Evolutionary conservation across 768 basidiomycete genomes (phyloP), one percentile per base, ranked within the genome.

Genomic region (Mrakia blollopis): DNA sequence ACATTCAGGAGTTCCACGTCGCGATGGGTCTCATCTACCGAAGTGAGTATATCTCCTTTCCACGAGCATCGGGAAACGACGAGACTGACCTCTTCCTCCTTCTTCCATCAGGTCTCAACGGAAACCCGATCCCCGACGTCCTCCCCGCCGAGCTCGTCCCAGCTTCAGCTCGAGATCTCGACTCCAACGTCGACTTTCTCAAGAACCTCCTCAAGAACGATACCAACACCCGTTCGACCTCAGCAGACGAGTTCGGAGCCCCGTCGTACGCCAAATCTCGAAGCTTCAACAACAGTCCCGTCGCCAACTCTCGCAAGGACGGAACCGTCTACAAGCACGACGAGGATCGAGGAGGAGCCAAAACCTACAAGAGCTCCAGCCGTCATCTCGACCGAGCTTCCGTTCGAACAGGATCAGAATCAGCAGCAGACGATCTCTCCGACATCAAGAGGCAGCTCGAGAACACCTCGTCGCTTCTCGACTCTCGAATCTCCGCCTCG

Each of bases 1-100:
- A 97, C 80, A 86, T 96, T 37, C 91, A 92, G 21, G 97, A 98
- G 83, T 99, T 99, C 83, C 94, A 98, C 82, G 92, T 98, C 77
- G 97, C 97, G 0, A 99, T 99, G 96, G 94, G 92, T 72, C 86
- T 98, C 74, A 98, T 99, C 81, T 98, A 94, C 85, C 90, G 97
- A 82, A 88, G 96, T 98, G 85, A 80, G 92, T 88, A 13, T n/a
- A 37, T 47, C 54, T 2, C 9, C 25, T 21, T 13, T 44, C 10
- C 39, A 6, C 30, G 32, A 2, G n/a, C 50, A 32, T 28, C 37
- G 37, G 6, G 41, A 32, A 28, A 13, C 57, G 23, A 9, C 57
- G 57, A 57, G 28, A 60, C 76, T 79, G 50, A 79, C 65, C 47
- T 4, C 21, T 61, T 13, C 41, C 35, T 0, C n/a, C 39, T 39